Evolutionary conservation across 768 basidiomycete genomes (phyloP).

Genomic region (Trametopsis cervina): DNA sequence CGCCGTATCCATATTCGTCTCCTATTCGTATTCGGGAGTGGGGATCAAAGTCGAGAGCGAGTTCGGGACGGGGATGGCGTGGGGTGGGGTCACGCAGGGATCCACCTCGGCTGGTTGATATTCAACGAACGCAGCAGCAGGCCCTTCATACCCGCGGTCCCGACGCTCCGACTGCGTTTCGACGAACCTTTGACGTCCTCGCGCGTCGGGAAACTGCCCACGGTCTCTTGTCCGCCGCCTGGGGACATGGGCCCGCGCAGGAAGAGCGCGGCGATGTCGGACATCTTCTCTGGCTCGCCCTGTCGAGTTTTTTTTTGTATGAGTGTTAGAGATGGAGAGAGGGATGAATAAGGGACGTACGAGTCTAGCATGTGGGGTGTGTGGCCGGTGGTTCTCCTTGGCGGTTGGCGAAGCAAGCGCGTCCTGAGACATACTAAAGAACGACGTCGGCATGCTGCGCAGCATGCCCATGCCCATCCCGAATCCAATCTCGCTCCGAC

Average conservation of each 20-base stretch:
- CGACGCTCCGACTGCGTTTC: background rate
- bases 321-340: background rate
- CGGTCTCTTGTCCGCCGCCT: background rate
- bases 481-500: background rate
- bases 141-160: background rate
- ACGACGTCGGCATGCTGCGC: conserved; percentile 1
- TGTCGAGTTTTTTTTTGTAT: background rate
- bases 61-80: background rate
- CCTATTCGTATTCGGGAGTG: background rate
- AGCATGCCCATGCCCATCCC: background rate
- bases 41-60: background rate
- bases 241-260: conserved; percentile 3
- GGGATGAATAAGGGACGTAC: background rate
- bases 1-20: background rate
- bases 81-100: no score
- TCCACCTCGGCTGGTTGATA: no score
- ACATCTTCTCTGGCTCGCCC: background rate
- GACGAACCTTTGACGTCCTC: conserved; percentile 3
- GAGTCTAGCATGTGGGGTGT: no score
- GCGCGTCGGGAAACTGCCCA: conserved; percentile 7
- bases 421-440: conserved; percentile 1
- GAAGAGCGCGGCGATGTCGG: conserved; percentile 9
- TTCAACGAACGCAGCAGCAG: conserved; percentile 10
- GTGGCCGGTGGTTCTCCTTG: no score
- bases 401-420: background rate